phyloP scores from a whole-genome alignment of 805 yeast species.

The Phaffomyces antillensis region DNA sequence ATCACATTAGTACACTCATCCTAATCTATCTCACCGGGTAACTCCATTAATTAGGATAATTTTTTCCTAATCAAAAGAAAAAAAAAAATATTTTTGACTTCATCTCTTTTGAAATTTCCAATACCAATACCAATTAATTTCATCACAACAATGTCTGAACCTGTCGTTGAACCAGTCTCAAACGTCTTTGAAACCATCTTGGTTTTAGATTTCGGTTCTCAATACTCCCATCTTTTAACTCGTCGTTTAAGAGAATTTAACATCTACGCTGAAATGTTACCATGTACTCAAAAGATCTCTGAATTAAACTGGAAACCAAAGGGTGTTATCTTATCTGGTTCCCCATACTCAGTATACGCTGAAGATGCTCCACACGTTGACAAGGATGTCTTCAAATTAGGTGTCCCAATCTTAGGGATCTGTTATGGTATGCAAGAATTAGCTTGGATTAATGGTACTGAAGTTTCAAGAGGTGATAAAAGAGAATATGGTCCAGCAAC shows the following conservation, averaged over 20 bases:
- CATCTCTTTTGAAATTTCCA: no score
- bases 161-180: constrained; percentile 51
- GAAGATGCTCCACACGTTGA: constrained; percentile 97
- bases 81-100: background rate
- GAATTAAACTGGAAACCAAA: constrained; percentile 92
- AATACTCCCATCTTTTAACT: constrained; percentile 93
- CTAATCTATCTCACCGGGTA: constrained; percentile 7
- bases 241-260: constrained; percentile 97
- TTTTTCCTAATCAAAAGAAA: background rate
- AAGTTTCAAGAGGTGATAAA: constrained; percentile 91
- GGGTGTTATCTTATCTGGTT: constrained; percentile 94
- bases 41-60: background rate
- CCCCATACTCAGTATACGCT: constrained; percentile 96
- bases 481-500: constrained; percentile 98
- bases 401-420: constrained; percentile 93
- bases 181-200: constrained; percentile 91
- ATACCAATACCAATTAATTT: no score
- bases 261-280: constrained; percentile 98
- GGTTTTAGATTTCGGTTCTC: constrained; percentile 97
- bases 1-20: no score
- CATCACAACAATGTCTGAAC: constrained; percentile 17
- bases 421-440: constrained; percentile 99
- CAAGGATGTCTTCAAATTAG: constrained; percentile 81
- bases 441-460: constrained; percentile 94
- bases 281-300: constrained; percentile 95